These are phyloP conservation scores for Skeletonema grethae DNA, from an alignment of 108 stramenopile species.

Conservation along the genomic window DNA sequence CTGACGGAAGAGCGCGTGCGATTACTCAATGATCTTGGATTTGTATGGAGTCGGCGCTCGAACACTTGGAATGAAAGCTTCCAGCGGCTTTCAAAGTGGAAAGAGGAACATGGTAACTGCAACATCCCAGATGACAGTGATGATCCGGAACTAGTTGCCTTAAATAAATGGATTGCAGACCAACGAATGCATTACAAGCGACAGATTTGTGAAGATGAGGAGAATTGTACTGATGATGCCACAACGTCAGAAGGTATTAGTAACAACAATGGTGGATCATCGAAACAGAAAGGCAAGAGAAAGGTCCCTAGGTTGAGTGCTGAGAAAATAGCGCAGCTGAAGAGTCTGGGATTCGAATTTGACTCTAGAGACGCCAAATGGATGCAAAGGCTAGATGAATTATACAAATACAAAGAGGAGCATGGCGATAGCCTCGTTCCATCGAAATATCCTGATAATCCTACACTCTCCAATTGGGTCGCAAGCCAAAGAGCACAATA, in stretches of 20 bases:
- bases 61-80: conserved; percentile 49
- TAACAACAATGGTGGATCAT: conserved; percentile 5
- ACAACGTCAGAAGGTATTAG: conserved; percentile 1
- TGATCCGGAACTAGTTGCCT: conserved; percentile 26
- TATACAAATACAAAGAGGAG: conserved; percentile 31
- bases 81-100: conserved; percentile 31
- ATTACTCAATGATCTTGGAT: conserved; percentile 36
- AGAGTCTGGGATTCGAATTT: conserved; percentile 41
- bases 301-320: conserved; percentile 31
- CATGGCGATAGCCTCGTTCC: conserved; percentile 42
- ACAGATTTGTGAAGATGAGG: conserved; percentile 26
- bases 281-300: conserved; percentile 35
- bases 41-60: conserved; percentile 38
- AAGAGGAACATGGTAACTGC: conserved; percentile 30
- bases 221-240: conserved; percentile 2
- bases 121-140: conserved; percentile 33
- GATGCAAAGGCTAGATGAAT: conserved; percentile 36
- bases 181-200: conserved; percentile 44
- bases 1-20: conserved; percentile 39
- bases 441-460: conserved; percentile 36
- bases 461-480: conserved; percentile 45
- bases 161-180: conserved; percentile 45
- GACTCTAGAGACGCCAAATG: conserved; percentile 46
- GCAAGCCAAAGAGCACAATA: conserved; percentile 43
- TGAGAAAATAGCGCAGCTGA: conserved; percentile 31